Conservation (phyloP, 169 alveolate species). For the Neospora caninum region DNA sequence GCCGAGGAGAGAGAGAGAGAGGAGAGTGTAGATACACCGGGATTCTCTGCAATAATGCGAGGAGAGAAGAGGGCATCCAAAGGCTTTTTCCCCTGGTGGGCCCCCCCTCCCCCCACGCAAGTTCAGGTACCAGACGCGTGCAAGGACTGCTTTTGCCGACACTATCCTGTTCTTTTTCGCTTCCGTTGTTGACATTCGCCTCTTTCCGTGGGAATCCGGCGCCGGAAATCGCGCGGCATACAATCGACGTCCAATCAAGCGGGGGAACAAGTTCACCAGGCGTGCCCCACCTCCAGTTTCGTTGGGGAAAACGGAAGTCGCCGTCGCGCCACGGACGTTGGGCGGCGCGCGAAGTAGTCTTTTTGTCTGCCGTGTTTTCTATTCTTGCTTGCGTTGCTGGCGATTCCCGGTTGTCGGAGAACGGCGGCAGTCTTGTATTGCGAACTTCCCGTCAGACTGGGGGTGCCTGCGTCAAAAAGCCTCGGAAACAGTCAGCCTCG, state of each 20-base stretch:
- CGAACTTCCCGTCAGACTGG: neutral
- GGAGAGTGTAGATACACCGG: too few species aligned
- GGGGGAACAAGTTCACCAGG: neutral
- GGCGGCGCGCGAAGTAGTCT: neutral
- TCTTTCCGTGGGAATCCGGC: too few species aligned
- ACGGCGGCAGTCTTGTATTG: neutral
- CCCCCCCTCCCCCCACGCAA: neutral
- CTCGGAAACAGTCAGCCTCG: neutral
- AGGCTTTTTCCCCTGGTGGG: neutral
- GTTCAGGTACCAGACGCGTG: neutral
- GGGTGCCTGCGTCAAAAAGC: neutral
- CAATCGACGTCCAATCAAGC: neutral
- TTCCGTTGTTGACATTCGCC: too few species aligned
- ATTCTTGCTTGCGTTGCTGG: neutral
- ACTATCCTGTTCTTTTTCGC: too few species aligned
- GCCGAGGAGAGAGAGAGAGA: too few species aligned
- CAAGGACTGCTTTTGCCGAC: neutral
- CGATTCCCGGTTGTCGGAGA: neutral
- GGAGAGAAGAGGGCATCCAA: neutral
- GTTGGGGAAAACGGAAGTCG: neutral
- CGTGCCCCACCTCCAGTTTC: neutral
- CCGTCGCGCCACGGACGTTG: neutral
- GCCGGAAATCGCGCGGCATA: too few species aligned
- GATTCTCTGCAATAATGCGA: neutral
- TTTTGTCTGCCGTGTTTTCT: neutral